Evolutionary conservation across 73 alveolate genomes (phyloP).

Genomic region (Diophrys sp.): DNA sequence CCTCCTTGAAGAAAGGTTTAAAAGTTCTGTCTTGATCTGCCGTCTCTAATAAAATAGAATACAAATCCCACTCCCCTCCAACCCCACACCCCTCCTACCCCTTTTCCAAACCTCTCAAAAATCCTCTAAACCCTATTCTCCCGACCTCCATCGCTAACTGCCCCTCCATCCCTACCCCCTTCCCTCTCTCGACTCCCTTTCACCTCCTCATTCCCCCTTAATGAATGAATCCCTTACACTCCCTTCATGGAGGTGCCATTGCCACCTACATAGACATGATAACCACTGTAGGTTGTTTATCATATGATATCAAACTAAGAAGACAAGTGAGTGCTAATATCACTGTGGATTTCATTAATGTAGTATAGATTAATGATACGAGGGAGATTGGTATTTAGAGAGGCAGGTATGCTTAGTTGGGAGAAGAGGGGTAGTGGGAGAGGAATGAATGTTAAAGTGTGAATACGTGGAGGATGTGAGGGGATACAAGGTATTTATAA

Average conservation of each 20-base stretch:
- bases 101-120: not conserved
- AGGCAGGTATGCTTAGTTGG: constrained; percentile 24
- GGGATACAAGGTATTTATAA: too few species aligned
- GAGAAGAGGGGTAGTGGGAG: constrained; percentile 14
- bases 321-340: constrained; percentile 48
- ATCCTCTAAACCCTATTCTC: not conserved
- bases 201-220: not conserved
- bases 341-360: constrained; percentile 39
- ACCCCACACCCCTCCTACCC: too few species aligned
- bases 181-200: constrained; percentile 8
- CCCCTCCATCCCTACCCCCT: not conserved
- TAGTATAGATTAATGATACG: constrained; percentile 41
- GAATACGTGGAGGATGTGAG: constrained; percentile 22
- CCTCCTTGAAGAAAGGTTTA: too few species aligned
- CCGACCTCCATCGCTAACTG: not conserved
- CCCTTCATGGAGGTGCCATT: constrained; percentile 56
- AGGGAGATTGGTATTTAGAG: constrained; percentile 32
- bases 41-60: too few species aligned
- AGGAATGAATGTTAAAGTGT: constrained; percentile 53
- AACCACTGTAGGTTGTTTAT: constrained; percentile 50
- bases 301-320: constrained; percentile 34
- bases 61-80: too few species aligned
- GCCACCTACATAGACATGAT: constrained; percentile 49
- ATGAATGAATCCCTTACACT: constrained; percentile 5
- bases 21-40: too few species aligned